Evolutionary conservation across 495 filamentous ascomycete species (phyloP).

Genomic region (Tuber aestivum): DNA sequence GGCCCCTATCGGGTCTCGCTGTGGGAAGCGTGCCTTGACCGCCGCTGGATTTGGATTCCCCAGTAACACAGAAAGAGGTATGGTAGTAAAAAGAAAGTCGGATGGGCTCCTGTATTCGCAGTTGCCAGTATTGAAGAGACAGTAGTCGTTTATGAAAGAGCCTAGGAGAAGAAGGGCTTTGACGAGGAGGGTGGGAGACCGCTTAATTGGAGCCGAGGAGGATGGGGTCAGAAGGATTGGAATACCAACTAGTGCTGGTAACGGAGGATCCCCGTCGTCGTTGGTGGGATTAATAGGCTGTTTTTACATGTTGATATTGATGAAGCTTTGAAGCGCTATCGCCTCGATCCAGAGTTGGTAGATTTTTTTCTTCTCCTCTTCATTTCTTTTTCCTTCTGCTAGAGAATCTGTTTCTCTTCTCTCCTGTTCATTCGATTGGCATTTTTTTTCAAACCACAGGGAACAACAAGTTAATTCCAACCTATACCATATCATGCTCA

Average conservation of each 20-base stretch:
- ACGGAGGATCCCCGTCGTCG: slow-evolving; percentile 57
- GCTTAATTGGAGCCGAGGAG: slow-evolving; percentile 6
- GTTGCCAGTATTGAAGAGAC: slow-evolving; percentile 80
- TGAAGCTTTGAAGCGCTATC: slow-evolving; percentile 80
- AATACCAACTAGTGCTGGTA: slow-evolving; percentile 45
- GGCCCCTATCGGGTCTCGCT: slow-evolving; percentile 88
- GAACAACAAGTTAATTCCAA: not conserved
- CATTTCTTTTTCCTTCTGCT: not conserved
- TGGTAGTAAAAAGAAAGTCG: slow-evolving; percentile 50
- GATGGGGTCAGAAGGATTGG: not conserved
- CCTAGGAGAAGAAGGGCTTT: slow-evolving; percentile 35
- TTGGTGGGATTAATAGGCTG: slow-evolving; percentile 80
- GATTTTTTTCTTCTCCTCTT: slow-evolving; percentile 6
- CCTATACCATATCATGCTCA: not conserved
- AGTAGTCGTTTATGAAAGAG: slow-evolving; percentile 55
- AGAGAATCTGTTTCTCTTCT: slow-evolving; percentile 1
- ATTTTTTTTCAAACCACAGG: not conserved
- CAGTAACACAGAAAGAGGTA: slow-evolving; percentile 45
- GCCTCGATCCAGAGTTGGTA: slow-evolving; percentile 57
- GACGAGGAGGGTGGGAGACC: slow-evolving; percentile 20
- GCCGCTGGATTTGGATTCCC: slow-evolving; percentile 93
- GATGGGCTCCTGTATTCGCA: slow-evolving; percentile 95
- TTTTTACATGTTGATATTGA: slow-evolving; percentile 94
- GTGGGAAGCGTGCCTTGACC: slow-evolving; percentile 93
- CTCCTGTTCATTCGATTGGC: not conserved